Percentiles rank a stretch among this genome's conserved stretches.
Evolutionary conservation across 1,284 basidiomycete species (phyloP).

Genomic region (Farysia itapuensis): DNA sequence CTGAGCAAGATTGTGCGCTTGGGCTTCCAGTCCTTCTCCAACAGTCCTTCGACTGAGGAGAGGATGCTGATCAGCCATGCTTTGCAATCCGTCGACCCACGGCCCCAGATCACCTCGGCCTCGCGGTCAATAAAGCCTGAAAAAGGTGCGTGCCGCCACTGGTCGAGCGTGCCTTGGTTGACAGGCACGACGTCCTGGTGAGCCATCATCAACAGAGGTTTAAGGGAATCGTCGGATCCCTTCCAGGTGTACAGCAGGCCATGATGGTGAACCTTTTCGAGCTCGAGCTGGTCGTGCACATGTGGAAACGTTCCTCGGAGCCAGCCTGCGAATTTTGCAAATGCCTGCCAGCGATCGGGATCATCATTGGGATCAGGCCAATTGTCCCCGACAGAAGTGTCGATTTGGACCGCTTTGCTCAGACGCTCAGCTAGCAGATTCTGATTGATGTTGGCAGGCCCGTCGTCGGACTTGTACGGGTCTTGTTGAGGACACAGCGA

Average conservation of each 20-base stretch:
- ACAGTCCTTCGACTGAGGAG: conserved; percentile 63
- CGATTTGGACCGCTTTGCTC: conserved; percentile 46
- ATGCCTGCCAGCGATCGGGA: conserved; percentile 34
- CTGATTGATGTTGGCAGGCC: conserved; percentile 19
- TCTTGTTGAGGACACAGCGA: conserved; percentile 25
- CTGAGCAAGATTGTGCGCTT: conserved; percentile 65
- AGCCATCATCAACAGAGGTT: conserved; percentile 69
- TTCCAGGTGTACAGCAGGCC: conserved; percentile 71
- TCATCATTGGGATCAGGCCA: conserved; percentile 36
- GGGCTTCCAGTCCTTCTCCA: conserved; percentile 61
- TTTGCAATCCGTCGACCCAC: conserved; percentile 60
- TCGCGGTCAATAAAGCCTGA: conserved; percentile 62
- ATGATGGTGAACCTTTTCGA: conserved; percentile 66
- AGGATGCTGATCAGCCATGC: conserved; percentile 62
- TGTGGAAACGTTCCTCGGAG: conserved; percentile 35
- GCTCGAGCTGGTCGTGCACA: conserved; percentile 29
- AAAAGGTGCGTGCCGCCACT: conserved; percentile 65
- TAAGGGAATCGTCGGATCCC: conserved; percentile 66
- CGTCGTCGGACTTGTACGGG: conserved; percentile 29
- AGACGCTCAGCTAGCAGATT: conserved; percentile 28
- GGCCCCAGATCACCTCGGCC: conserved; percentile 64
- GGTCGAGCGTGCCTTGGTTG: conserved; percentile 61
- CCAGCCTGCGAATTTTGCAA: conserved; percentile 40
- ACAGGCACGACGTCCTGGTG: conserved; percentile 65
- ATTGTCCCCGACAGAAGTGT: conserved; percentile 46